These are phyloP conservation scores for Taphrina flavorubra DNA, from an alignment of 1,139 yeast genomes.

Conservation along the genomic window DNA sequence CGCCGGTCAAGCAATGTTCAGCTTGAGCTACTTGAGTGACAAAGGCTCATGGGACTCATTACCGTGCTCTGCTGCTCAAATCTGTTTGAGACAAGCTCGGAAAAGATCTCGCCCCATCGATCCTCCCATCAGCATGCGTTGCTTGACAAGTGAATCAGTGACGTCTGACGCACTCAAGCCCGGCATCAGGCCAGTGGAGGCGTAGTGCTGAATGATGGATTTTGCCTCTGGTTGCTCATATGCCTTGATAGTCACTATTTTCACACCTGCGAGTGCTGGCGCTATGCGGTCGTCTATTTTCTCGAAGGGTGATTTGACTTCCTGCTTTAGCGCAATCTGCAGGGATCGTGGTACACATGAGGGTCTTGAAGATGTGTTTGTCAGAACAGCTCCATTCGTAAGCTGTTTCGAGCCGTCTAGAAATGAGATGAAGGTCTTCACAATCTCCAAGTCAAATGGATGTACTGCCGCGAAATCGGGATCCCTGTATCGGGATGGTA, in stretches of 20 bases:
- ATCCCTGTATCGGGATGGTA: conserved; percentile 41
- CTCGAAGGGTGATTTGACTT: conserved; percentile 15
- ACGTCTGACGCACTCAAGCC: conserved; percentile 18
- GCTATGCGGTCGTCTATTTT: conserved; percentile 20
- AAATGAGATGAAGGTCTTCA: conserved; percentile 30
- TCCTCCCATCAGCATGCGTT: conserved; percentile 17
- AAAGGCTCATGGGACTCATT: too few species aligned
- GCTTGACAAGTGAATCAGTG: conserved; percentile 18
- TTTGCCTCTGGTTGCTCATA: conserved; percentile 25
- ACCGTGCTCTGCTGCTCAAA: background rate
- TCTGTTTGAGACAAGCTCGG: conserved; percentile 20
- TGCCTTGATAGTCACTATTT: background rate
- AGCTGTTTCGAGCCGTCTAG: conserved; percentile 34
- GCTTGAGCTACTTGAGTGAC: too few species aligned
- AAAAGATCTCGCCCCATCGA: conserved; percentile 23
- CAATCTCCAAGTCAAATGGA: conserved; percentile 40
- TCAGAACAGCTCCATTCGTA: conserved; percentile 36
- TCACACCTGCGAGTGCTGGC: background rate
- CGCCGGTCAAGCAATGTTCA: too few species aligned
- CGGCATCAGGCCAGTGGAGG: conserved; percentile 19
- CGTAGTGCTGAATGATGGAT: conserved; percentile 27
- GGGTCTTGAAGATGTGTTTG: conserved; percentile 40
- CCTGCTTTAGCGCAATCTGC: conserved; percentile 26
- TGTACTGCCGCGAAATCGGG: conserved; percentile 32
- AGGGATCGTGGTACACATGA: conserved; percentile 18